Conservation (phyloP, 805 yeast genomes). For the Zygoascus flipseniorum region DNA sequence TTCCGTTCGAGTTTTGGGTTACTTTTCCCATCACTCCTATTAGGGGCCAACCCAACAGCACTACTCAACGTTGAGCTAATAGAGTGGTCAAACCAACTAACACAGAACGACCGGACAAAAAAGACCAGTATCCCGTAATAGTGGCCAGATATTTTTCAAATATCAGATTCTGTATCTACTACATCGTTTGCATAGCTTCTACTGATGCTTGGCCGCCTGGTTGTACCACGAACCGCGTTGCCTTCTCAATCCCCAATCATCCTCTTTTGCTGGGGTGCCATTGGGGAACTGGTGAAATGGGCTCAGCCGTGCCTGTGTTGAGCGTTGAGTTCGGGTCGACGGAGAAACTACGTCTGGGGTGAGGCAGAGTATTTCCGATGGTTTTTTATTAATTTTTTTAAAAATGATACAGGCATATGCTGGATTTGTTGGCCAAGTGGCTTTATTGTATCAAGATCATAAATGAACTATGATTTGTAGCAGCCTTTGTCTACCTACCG, state of each 20-base stretch:
- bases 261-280: neutral
- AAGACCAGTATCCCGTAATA: neutral
- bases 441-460: too few species aligned
- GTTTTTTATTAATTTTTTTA: too few species aligned
- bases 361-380: too few species aligned
- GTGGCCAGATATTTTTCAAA: too few species aligned
- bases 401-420: too few species aligned
- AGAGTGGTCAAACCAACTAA: neutral
- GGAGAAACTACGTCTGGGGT: neutral
- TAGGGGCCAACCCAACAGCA: neutral
- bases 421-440: too few species aligned
- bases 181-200: too few species aligned
- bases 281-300: neutral
- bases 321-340: neutral
- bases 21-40: neutral
- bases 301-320: neutral
- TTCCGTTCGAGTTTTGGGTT: neutral
- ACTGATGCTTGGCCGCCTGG: neutral
- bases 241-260: neutral
- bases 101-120: neutral
- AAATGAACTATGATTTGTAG: too few species aligned
- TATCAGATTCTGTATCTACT: too few species aligned
- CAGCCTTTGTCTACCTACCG: too few species aligned
- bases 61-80: neutral
- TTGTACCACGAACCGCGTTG: neutral